Evolutionary conservation across 257 asterid species (phyloP), one percentile per base, ranked within the genome.

Genomic region (Jasminum sambac): DNA sequence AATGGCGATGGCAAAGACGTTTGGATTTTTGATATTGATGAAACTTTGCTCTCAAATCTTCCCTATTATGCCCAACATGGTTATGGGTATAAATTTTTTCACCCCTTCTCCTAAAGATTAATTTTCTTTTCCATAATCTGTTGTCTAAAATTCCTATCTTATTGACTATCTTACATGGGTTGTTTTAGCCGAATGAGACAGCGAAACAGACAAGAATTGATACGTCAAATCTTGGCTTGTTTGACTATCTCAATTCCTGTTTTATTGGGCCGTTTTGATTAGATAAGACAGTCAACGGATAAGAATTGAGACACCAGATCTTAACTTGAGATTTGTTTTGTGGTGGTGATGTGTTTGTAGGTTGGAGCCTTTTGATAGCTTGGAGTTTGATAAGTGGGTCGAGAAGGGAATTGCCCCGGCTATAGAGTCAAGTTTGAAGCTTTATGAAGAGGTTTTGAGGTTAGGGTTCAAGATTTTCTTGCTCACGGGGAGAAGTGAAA

Each of bases 21-120:
- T 25, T 94, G 97, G 98, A 52, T 91, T 72, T 91, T 94, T 67
- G 96, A 94, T 72, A 77, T 90, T 11, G 97, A 94, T 80, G 98
- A 91, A 73, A 94, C 98, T 62, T 78, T 94, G 72, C 86, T 94
- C 38, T 90, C 96, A 0, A 91, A 91, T 78, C 85, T 94, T 70
- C 98, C 96, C 23, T 94, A 94, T 79, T 91, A 94, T 72, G 72
- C 78, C 36, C 75, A 84, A 2, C 96, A 89, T 78, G 89, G 89
- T 57, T 86, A 79, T 71, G 98, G 98, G 95, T 93, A 82, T 37
- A 46, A 61, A 5, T 4, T 30, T 72, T 38, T 36, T 30, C 11
- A 23, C 8, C 65, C 65, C 38, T 12, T 57, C 5, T 60, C 64
- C 19, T 16, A 6, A 14, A 19, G n/a, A 72, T 74, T 17, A n/a